Base-by-base conservation (phyloP, 306 rosid species). In the Cucurbita argyrosperma region DNA sequence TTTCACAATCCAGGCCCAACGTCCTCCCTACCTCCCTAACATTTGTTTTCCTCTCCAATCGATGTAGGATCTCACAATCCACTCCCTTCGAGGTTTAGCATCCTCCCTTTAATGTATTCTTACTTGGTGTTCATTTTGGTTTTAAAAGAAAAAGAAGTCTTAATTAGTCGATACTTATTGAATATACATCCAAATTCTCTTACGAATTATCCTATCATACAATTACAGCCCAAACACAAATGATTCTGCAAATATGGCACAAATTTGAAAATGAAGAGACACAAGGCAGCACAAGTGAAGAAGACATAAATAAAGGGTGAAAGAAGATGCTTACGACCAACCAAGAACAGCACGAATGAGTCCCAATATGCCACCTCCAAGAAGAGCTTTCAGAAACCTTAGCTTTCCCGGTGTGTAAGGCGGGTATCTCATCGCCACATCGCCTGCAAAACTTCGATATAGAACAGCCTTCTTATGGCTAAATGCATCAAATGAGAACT, bases 381-480 rank as follows among this genome's bases (percentile, higher is more conserved):
- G 55, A 35, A 95, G 87, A 72, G 97, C 99, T 87, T 87, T 95
- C 49, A 95, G 23, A 74, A 95, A 30, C 67, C 85, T 83, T 18
- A 84, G 75, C 88, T 95, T 95, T 38, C 91, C 86, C 1, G 66
- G 62, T 2, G 97, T 88, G 89, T 91, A 95, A 0, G 99, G 99
- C 19, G 99, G 96, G 79, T 95, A 95, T 78, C 99, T 84, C 77
- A 95, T 42, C 1, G 99, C 0, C 8, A 88, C 92, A 76, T 95
- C 99, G 5, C 89, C 97, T 0, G 54, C 9, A 39, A 91, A 95
- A 50, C 92, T 77, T 12, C 97, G 97, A 80, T 91, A 95, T 10
- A 95, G 74, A 76, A 95, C 97, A 35, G 89, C 96, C 77, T 95
- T 95, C 84, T 95, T 91, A 80, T 95, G 99, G 85, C 89, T 91